A percentile compares a stretch with the other conserved stretches of the same genome.
phyloP scores from a whole-genome alignment of 2,329 filamentous ascomycete species.

The Venturia pyrina region DNA sequence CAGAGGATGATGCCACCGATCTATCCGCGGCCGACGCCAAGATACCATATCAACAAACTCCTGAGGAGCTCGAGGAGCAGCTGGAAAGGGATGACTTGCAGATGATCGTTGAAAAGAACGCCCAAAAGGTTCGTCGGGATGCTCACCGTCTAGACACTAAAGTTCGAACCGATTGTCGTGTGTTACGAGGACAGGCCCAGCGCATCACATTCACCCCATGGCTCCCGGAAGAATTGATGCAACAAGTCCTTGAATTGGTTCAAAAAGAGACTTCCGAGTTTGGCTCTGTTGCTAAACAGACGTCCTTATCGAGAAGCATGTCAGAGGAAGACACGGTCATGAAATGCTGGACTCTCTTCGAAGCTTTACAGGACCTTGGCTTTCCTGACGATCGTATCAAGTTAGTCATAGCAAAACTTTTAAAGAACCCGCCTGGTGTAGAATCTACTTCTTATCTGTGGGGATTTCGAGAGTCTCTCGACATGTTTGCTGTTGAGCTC shows the following conservation, averaged over 20 bases:
- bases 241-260: slow-evolving; percentile 65
- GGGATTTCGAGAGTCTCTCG: slow-evolving; percentile 78
- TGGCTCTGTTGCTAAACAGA: slow-evolving; percentile 32
- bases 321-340: slow-evolving; percentile 69
- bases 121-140: slow-evolving; percentile 69
- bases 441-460: slow-evolving; percentile 56
- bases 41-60: slow-evolving; percentile 50
- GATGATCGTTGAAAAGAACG: slow-evolving; percentile 73
- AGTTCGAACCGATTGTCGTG: slow-evolving; percentile 73
- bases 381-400: slow-evolving; percentile 57
- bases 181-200: slow-evolving; percentile 71
- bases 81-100: slow-evolving; percentile 88
- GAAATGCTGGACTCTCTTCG: slow-evolving; percentile 76
- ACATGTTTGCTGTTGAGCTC: slow-evolving; percentile 81
- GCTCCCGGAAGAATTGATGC: slow-evolving; percentile 69
- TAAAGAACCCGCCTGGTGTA: slow-evolving; percentile 51
- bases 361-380: slow-evolving; percentile 76
- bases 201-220: slow-evolving; percentile 63
- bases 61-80: slow-evolving; percentile 83
- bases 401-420: slow-evolving; percentile 53
- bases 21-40: slow-evolving; percentile 20
- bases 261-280: slow-evolving; percentile 50
- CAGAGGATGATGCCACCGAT: slow-evolving; percentile 18
- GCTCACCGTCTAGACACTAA: slow-evolving; percentile 64
- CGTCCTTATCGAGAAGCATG: slow-evolving; percentile 30